Evolutionary conservation across 257 asterid genomes (phyloP).

Genomic region (Osmanthus fragrans): DNA sequence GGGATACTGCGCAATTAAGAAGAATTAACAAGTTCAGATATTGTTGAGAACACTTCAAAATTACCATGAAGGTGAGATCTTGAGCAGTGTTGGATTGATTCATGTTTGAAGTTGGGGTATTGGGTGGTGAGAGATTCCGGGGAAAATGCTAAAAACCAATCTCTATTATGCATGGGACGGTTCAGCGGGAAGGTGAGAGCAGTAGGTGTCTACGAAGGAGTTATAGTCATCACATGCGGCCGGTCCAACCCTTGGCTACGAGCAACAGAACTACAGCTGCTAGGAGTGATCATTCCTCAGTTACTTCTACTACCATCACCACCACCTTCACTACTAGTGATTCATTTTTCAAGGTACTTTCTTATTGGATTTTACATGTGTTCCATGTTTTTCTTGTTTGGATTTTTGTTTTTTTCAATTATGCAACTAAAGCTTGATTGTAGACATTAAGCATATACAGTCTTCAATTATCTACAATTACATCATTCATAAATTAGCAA

Average conservation of each 20-base stretch:
- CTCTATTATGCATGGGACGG: slow-evolving; percentile 55
- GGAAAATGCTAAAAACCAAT: slow-evolving; percentile 41
- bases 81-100: slow-evolving; percentile 9
- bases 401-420: neutral
- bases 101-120: slow-evolving; percentile 22
- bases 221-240: slow-evolving; percentile 43
- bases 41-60: neutral
- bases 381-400: neutral
- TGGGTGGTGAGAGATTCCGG: slow-evolving; percentile 18
- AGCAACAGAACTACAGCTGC: slow-evolving; percentile 31
- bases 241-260: slow-evolving; percentile 33
- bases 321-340: slow-evolving; percentile 10
- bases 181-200: slow-evolving; percentile 37
- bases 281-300: slow-evolving; percentile 29
- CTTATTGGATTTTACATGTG: slow-evolving; percentile 23
- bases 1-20: slow-evolving; percentile 3
- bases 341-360: slow-evolving; percentile 48
- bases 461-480: neutral
- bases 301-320: slow-evolving; percentile 24
- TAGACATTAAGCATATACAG: neutral
- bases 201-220: slow-evolving; percentile 30
- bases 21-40: slow-evolving; percentile 15
- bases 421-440: neutral
- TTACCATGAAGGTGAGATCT: slow-evolving; percentile 5
- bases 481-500: neutral